Base-by-base conservation (phyloP, 2,329 filamentous ascomycete species). In the Trichoderma asperellum region DNA sequence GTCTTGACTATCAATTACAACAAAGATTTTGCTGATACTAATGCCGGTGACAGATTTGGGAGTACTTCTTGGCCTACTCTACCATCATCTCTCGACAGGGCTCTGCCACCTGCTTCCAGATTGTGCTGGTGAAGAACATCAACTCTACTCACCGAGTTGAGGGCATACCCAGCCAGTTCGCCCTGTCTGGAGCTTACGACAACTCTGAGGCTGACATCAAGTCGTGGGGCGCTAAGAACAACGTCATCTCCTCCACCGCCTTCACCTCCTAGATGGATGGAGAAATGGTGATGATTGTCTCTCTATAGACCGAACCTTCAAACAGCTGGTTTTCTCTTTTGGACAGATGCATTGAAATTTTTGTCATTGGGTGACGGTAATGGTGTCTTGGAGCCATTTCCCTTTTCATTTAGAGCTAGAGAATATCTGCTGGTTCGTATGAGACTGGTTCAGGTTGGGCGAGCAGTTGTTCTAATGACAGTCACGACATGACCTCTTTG, bases 81-180 rank as follows among this genome's bases (percentile, higher is more conserved):
- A 93, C 91, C 80, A 97, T 97, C 79, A 87, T 88, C 80, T 93
- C 93, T 56, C 90, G 94, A 79, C 93, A 97, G 83, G 93, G 94
- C 75, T 86, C 87, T 76, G 93, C 93, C 64, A 94, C 92, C 53
- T 96, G 93, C 87, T 97, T 89, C 85, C 93, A 97, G 84, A 92
- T 97, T 78, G 90, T 89, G 37, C 83, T 94, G 72, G 92, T 96
- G 81, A 97, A 97, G 90, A 97, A 97, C 84, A 87, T 96, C 82
- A 97, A 97, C 86, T 91, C 92, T 56, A 93, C 90, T 40, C 93
- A 97, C 84, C 91, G 93, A 76, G 83, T 95, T 73, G 89, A 96
- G 76, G 93, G 93, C 66, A 86, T 96, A 73, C 76, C 83, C 57
- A 87, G 85, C 59, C 92, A 96, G 77, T 92, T 87, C 76, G 89